phyloP scores from a whole-genome alignment of 2,329 filamentous ascomycete genomes.

The Emergomyces orientalis region DNA sequence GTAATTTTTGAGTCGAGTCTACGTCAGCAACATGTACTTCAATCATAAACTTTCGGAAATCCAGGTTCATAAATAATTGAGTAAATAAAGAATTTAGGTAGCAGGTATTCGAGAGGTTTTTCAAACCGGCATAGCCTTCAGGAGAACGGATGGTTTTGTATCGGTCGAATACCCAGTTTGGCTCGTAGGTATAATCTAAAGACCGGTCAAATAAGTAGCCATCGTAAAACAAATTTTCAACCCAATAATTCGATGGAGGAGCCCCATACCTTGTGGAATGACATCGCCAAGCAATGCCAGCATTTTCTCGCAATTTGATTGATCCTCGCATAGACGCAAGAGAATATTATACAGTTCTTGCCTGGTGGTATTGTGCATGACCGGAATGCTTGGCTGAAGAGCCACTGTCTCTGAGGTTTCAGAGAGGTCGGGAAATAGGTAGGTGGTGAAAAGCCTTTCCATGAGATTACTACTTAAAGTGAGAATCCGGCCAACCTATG shows the following conservation, averaged over 20 bases:
- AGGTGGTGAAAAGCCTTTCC: constrained; percentile 50
- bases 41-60: constrained; percentile 79
- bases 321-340: constrained; percentile 45
- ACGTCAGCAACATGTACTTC: constrained; percentile 49
- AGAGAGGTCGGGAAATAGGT: constrained; percentile 54
- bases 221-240: background rate
- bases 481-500: constrained; percentile 11
- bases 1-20: constrained; percentile 53
- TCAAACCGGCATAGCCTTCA: constrained; percentile 79
- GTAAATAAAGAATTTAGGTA: constrained; percentile 93
- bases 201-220: constrained; percentile 18
- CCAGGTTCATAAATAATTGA: constrained; percentile 90
- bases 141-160: constrained; percentile 59
- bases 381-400: constrained; percentile 34
- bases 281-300: constrained; percentile 45
- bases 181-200: constrained; percentile 53
- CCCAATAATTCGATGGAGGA: constrained; percentile 19
- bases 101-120: constrained; percentile 90
- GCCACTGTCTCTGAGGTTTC: constrained; percentile 20
- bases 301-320: constrained; percentile 42
- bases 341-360: constrained; percentile 53
- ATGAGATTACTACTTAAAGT: constrained; percentile 32
- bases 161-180: constrained; percentile 55
- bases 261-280: constrained; percentile 42
- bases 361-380: constrained; percentile 49